Evolutionary conservation across 1,284 basidiomycete species (phyloP).

Genomic region (Meira nashicola): DNA sequence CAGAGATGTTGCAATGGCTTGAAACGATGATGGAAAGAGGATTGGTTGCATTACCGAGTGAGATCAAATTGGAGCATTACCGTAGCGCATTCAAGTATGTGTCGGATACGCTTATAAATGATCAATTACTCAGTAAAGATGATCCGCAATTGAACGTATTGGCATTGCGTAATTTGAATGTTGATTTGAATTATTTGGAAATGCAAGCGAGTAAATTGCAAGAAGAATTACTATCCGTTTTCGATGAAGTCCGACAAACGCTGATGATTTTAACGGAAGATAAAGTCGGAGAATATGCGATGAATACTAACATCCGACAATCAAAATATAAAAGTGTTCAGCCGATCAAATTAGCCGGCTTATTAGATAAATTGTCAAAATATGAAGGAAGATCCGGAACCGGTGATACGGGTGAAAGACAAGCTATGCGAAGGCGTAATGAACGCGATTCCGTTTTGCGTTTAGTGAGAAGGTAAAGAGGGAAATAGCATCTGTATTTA

Average conservation of each 20-base stretch:
- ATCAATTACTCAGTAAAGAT: constrained; percentile 27
- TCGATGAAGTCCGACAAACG: constrained; percentile 8
- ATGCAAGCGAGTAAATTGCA: not conserved
- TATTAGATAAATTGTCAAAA: constrained; percentile 24
- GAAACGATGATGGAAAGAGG: constrained; percentile 93
- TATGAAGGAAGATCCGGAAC: constrained; percentile 17
- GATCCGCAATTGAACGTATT: constrained; percentile 18
- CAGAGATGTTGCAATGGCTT: constrained; percentile 92
- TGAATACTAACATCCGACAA: constrained; percentile 9
- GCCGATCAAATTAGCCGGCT: constrained; percentile 21
- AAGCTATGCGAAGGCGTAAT: constrained; percentile 17
- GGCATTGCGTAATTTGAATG: constrained; percentile 17
- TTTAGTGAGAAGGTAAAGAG: constrained; percentile 15
- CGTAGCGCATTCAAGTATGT: constrained; percentile 78
- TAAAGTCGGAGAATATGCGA: constrained; percentile 7
- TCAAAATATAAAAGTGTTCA: constrained; percentile 21
- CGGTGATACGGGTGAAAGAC: constrained; percentile 7
- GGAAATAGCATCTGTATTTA: too few relatives aligned
- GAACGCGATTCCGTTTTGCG: constrained; percentile 25
- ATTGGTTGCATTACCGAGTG: constrained; percentile 67
- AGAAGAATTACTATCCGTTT: constrained; percentile 5
- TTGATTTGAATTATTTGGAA: constrained; percentile 24
- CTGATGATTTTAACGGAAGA: constrained; percentile 11
- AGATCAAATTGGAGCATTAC: constrained; percentile 82
- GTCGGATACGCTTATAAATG: constrained; percentile 70